phyloP scores from a whole-genome alignment of 805 yeast species.

The Wickerhamiella slavikovae region DNA sequence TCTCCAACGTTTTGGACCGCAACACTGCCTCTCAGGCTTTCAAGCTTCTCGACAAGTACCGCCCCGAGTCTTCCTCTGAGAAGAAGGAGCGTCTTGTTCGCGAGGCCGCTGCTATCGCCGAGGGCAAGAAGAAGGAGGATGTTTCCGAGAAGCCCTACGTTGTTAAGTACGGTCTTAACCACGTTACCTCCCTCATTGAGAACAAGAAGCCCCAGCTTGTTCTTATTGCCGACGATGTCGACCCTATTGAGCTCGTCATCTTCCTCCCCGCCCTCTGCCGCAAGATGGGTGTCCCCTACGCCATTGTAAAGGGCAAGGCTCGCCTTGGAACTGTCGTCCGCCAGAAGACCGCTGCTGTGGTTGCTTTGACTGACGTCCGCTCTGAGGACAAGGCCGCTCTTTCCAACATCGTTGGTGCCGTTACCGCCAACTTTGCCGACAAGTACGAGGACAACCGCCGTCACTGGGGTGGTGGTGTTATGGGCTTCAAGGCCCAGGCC shows the following conservation, averaged over 20 bases:
- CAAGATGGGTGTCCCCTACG: conserved; percentile 99
- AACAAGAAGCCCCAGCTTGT: conserved; percentile 97
- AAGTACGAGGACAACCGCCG: conserved; percentile 91
- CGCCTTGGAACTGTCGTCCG: conserved; percentile 95
- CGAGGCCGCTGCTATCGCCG: conserved; percentile 96
- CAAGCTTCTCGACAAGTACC: conserved; percentile 96
- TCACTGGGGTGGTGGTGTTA: conserved; percentile 99
- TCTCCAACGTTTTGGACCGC: conserved; percentile 91
- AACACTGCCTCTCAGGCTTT: conserved; percentile 95
- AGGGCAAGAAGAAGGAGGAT: conserved; percentile 92
- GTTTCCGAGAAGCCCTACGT: conserved; percentile 92
- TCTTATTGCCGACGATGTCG: conserved; percentile 95
- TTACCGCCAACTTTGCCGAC: conserved; percentile 81
- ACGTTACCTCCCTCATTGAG: conserved; percentile 91
- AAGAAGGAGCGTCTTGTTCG: conserved; percentile 97
- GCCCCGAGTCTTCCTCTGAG: conserved; percentile 94
- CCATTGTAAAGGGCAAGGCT: conserved; percentile 95
- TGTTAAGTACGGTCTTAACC: conserved; percentile 97
- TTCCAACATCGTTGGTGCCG: conserved; percentile 79
- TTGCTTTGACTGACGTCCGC: conserved; percentile 88
- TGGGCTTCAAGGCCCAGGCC: conserved; percentile 86
- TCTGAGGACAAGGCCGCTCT: conserved; percentile 90
- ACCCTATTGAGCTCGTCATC: conserved; percentile 93
- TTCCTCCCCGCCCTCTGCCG: conserved; percentile 97
- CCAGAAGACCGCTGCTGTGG: conserved; percentile 94